Conservation (phyloP, 345 rosid species). For the Eucalyptus curtisii region DNA sequence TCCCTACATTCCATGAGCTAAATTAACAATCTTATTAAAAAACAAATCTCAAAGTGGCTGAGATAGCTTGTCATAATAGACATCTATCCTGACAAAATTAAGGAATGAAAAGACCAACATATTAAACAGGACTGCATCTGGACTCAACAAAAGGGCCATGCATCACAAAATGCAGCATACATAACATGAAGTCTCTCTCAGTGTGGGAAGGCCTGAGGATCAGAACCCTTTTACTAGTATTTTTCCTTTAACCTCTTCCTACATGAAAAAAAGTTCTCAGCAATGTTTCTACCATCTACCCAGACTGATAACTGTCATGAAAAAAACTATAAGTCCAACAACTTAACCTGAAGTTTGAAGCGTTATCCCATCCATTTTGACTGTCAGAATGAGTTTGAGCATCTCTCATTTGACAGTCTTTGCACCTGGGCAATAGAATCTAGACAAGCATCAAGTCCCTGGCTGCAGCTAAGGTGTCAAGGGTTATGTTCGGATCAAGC, state of each 20-base stretch:
- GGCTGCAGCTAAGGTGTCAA: not conserved
- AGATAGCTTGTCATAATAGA: not conserved
- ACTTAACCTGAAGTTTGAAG: not conserved
- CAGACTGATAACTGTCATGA: not conserved
- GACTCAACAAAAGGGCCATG: not conserved
- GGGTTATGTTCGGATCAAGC: not conserved
- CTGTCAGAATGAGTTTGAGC: not conserved
- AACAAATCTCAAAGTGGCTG: not conserved
- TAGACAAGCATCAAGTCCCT: not conserved
- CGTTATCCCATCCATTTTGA: not conserved
- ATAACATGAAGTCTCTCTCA: not conserved
- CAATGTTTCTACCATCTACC: not conserved
- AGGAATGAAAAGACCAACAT: not conserved
- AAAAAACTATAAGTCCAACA: not conserved
- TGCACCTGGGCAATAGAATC: not conserved
- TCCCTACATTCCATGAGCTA: slow-evolving; percentile 27
- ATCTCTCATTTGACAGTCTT: not conserved
- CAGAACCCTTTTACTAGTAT: not conserved
- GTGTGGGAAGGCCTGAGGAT: not conserved
- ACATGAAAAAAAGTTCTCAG: not conserved
- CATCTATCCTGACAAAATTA: not conserved
- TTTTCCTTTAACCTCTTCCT: not conserved
- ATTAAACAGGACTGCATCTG: not conserved
- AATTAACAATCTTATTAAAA: not conserved
- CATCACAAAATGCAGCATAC: not conserved